Conservation (phyloP, 805 yeast genomes). For the Spathaspora girioi region DNA sequence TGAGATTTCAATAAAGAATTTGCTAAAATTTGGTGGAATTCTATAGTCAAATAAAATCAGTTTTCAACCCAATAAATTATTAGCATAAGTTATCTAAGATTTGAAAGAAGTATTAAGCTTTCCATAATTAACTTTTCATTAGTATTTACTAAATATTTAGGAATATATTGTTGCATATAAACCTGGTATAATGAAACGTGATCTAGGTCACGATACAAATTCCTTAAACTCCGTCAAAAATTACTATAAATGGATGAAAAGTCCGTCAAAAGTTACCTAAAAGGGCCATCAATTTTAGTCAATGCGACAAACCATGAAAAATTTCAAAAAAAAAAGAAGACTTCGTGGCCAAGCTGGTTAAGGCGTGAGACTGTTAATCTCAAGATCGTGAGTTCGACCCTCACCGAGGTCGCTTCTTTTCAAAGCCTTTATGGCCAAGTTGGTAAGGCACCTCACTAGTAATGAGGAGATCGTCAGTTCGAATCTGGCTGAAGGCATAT, state of each 20-base stretch:
- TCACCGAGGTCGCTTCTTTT: constrained; percentile 5
- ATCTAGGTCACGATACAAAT: too few species aligned
- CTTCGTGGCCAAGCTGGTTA: constrained; percentile 8
- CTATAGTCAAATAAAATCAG: too few species aligned
- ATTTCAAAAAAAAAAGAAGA: not conserved
- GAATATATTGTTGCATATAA: too few species aligned
- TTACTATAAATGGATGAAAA: not conserved
- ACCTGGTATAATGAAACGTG: too few species aligned
- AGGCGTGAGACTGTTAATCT: constrained; percentile 8
- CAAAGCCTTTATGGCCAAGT: constrained; percentile 10
- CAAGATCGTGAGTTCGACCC: constrained; percentile 6
- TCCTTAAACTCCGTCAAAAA: too few species aligned
- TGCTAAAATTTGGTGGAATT: too few species aligned
- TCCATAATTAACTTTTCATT: not conserved
- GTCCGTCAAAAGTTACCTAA: not conserved
- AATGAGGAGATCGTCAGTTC: constrained; percentile 13
- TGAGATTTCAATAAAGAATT: too few species aligned
- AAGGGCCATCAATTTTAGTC: not conserved
- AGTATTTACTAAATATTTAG: not conserved
- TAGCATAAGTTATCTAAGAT: not conserved
- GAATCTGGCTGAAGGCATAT: constrained; percentile 10
- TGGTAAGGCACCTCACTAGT: constrained; percentile 13
- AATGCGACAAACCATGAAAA: not conserved
- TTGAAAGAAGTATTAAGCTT: not conserved
- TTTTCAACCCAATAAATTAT: not conserved